Conservation (phyloP, 2,329 filamentous ascomycete genomes). For the Pseudopithomyces chartarum region DNA sequence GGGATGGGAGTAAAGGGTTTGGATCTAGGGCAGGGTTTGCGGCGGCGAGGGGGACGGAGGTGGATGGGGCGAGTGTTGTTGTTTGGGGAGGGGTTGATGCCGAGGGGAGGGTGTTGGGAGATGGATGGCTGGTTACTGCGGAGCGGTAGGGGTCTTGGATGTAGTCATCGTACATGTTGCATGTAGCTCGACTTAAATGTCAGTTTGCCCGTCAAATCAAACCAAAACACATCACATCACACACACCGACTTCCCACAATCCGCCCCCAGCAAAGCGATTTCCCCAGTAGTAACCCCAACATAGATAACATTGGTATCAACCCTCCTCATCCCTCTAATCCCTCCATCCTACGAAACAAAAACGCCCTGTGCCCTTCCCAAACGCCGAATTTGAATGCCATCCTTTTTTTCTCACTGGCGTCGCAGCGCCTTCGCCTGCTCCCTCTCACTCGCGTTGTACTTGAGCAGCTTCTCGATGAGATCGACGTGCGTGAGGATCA, state of each 20-base stretch:
- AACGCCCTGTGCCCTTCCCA: background rate
- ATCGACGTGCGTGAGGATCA: constrained; percentile 99
- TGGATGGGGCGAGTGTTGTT: constrained; percentile 55
- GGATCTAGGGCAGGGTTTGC: constrained; percentile 49
- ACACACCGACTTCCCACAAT: no score
- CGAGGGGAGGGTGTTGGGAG: constrained; percentile 46
- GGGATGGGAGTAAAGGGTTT: constrained; percentile 45
- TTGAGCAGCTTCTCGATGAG: constrained; percentile 93
- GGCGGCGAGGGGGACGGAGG: constrained; percentile 47
- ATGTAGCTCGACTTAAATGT: no score
- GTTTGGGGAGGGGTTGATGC: constrained; percentile 60
- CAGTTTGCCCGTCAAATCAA: no score
- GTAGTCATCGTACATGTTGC: no score
- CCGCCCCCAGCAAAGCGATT: no score
- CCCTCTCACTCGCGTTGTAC: constrained; percentile 45
- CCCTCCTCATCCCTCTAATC: no score
- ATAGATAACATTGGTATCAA: no score
- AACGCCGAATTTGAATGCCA: background rate
- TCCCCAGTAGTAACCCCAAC: no score
- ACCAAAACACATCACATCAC: no score
- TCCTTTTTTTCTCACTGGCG: background rate
- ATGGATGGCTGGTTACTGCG: constrained; percentile 51
- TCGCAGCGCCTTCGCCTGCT: constrained; percentile 37
- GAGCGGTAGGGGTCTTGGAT: constrained; percentile 35
- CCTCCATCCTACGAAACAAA: no score